Conservation (phyloP, 768 basidiomycete species). For the Pholiota molesta region DNA sequence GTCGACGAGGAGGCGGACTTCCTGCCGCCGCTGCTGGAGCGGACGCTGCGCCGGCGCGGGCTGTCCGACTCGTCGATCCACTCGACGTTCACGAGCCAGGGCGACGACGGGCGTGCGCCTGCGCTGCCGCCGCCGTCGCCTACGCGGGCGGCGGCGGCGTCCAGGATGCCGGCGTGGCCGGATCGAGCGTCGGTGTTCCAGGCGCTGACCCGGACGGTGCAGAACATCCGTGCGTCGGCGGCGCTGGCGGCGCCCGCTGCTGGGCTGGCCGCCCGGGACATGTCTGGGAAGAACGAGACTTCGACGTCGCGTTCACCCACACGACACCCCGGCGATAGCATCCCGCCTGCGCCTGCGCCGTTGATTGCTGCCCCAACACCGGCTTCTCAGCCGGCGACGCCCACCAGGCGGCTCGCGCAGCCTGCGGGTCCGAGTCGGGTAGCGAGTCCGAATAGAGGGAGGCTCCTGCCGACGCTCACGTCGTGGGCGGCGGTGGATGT, state of each 20-base stretch:
- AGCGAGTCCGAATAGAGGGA: conserved; percentile 14
- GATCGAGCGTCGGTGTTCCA: conserved; percentile 54
- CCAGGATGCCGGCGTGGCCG: conserved; percentile 33
- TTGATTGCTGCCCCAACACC: neutral
- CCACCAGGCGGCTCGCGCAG: neutral
- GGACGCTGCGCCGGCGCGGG: conserved; percentile 75
- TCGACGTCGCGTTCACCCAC: conserved; percentile 7
- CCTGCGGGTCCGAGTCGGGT: neutral
- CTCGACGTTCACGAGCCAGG: conserved; percentile 73
- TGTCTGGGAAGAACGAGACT: neutral
- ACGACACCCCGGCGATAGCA: neutral
- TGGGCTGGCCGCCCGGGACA: neutral
- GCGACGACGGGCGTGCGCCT: conserved; percentile 31
- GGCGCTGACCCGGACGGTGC: conserved; percentile 55
- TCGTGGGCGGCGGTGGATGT: conserved; percentile 31
- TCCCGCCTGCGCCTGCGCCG: neutral
- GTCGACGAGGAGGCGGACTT: conserved; percentile 42
- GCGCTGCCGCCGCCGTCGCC: conserved; percentile 23
- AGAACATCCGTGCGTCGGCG: conserved; percentile 42
- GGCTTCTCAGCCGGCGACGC: neutral
- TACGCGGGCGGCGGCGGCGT: conserved; percentile 6
- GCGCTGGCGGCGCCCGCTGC: conserved; percentile 16
- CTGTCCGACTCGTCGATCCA: conserved; percentile 93
- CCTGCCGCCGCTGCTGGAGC: conserved; percentile 60
- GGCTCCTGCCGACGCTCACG: conserved; percentile 23